These are phyloP conservation scores for Podaxis carcinomalis DNA, from an alignment of 768 basidiomycete species.

Conservation along the genomic window DNA sequence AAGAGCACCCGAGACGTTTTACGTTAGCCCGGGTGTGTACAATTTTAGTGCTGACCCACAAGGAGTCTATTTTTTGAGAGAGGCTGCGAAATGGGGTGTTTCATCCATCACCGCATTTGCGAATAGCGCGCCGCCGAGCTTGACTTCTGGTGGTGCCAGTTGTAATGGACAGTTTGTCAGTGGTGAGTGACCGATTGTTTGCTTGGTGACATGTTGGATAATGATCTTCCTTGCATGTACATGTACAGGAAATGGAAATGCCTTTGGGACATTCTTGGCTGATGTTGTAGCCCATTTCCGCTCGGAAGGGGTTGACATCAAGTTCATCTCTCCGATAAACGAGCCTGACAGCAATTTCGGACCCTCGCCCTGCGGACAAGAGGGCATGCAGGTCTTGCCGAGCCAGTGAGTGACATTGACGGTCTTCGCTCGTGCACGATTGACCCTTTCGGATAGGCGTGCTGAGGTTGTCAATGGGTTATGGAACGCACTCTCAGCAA, in stretches of 20 bases:
- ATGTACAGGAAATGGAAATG: slow-evolving; percentile 24
- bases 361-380: slow-evolving; percentile 37
- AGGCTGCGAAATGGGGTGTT: slow-evolving; percentile 32
- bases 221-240: not conserved
- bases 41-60: slow-evolving; percentile 34
- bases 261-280: slow-evolving; percentile 37
- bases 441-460: slow-evolving; percentile 20
- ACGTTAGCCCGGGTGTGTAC: slow-evolving; percentile 33
- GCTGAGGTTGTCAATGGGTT: slow-evolving; percentile 36
- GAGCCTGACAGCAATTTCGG: slow-evolving; percentile 37
- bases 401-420: slow-evolving; percentile 24
- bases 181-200: slow-evolving; percentile 16
- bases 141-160: slow-evolving; percentile 30
- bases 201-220: not conserved
- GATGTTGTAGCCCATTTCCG: slow-evolving; percentile 38
- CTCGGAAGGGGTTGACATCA: slow-evolving; percentile 31
- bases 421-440: not conserved
- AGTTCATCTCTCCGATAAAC: slow-evolving; percentile 40
- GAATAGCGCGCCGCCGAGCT: slow-evolving; percentile 34
- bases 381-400: slow-evolving; percentile 40
- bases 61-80: slow-evolving; percentile 36
- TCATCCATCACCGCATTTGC: slow-evolving; percentile 36
- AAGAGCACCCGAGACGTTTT: slow-evolving; percentile 33
- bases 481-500: slow-evolving; percentile 26
- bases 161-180: slow-evolving; percentile 31